Conservation (phyloP, 2,329 filamentous ascomycete species). For the Trichoderma koningiopsis region DNA sequence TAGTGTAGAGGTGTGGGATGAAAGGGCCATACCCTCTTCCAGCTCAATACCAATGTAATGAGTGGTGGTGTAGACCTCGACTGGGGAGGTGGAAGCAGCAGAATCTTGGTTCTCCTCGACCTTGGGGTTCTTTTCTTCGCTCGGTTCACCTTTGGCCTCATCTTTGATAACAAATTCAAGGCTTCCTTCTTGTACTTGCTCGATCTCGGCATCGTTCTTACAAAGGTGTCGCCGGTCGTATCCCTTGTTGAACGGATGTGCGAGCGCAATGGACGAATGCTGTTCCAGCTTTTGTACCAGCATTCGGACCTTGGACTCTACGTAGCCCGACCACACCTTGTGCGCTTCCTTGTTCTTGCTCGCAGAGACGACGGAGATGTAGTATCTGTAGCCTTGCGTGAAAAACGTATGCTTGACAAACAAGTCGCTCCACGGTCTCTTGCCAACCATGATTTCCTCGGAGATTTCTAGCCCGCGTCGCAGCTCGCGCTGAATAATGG, state of each 20-base stretch:
- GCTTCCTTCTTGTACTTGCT: constrained; percentile 57
- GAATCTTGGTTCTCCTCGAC: constrained; percentile 51
- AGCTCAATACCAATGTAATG: constrained; percentile 92
- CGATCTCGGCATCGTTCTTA: constrained; percentile 55
- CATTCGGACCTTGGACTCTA: constrained; percentile 89
- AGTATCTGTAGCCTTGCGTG: constrained; percentile 91
- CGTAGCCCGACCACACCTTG: constrained; percentile 84
- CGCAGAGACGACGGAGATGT: constrained; percentile 82
- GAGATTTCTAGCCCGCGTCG: constrained; percentile 75
- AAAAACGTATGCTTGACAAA: constrained; percentile 94
- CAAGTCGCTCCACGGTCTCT: constrained; percentile 80
- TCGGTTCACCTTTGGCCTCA: constrained; percentile 36
- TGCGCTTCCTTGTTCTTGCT: constrained; percentile 83
- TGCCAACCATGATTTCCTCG: constrained; percentile 75
- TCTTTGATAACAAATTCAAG: constrained; percentile 49
- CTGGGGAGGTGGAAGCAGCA: constrained; percentile 38
- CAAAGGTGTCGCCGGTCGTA: constrained; percentile 80
- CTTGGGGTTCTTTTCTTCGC: constrained; percentile 46
- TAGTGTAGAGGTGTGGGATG: not conserved
- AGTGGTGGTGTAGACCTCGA: constrained; percentile 79
- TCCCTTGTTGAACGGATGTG: constrained; percentile 90
- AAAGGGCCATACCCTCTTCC: constrained; percentile 63
- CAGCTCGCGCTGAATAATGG: constrained; percentile 81
- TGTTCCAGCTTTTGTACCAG: constrained; percentile 82
- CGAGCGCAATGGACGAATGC: constrained; percentile 76